Evolutionary conservation across 352 stramenopile species (phyloP).

Genomic region (Thalassiosira delicatula): DNA sequence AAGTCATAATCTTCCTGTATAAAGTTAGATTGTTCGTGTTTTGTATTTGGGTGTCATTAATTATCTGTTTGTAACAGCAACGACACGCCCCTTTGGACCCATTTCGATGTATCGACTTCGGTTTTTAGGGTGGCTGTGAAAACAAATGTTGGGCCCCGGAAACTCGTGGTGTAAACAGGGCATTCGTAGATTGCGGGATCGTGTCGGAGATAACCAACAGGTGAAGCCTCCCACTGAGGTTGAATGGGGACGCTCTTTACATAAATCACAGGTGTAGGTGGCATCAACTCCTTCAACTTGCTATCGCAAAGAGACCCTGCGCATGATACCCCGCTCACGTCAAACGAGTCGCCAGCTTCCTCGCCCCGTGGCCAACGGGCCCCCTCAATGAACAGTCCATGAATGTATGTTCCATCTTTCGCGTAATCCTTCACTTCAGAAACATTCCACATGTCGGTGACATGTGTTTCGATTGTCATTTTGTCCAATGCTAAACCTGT

Average conservation of each 20-base stretch:
- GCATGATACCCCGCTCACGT: constrained; percentile 87
- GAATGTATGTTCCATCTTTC: constrained; percentile 91
- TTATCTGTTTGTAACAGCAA: constrained; percentile 95
- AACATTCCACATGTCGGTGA: constrained; percentile 92
- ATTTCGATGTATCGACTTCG: constrained; percentile 87
- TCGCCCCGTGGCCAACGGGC: constrained; percentile 90
- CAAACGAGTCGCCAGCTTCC: constrained; percentile 88
- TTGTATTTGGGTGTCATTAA: constrained; percentile 84
- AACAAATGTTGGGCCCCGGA: constrained; percentile 94
- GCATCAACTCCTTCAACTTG: constrained; percentile 94
- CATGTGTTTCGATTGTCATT: constrained; percentile 93
- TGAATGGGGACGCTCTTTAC: constrained; percentile 94
- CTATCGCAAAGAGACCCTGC: constrained; percentile 91
- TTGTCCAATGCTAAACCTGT: constrained; percentile 95
- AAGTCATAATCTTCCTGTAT: too few relatives aligned
- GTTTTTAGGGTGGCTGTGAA: constrained; percentile 95
- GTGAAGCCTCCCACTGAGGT: constrained; percentile 91
- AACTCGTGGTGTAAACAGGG: constrained; percentile 96
- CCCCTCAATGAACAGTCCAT: constrained; percentile 96
- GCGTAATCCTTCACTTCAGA: constrained; percentile 83
- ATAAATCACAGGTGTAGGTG: constrained; percentile 92
- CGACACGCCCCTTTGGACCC: constrained; percentile 92
- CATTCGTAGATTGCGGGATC: constrained; percentile 92
- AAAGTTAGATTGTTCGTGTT: constrained; percentile 1
- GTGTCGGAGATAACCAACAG: constrained; percentile 94